Percentiles rank a stretch among this genome's conserved stretches.
Conservation (phyloP, 345 rosid genomes). For the Acer campestre region DNA sequence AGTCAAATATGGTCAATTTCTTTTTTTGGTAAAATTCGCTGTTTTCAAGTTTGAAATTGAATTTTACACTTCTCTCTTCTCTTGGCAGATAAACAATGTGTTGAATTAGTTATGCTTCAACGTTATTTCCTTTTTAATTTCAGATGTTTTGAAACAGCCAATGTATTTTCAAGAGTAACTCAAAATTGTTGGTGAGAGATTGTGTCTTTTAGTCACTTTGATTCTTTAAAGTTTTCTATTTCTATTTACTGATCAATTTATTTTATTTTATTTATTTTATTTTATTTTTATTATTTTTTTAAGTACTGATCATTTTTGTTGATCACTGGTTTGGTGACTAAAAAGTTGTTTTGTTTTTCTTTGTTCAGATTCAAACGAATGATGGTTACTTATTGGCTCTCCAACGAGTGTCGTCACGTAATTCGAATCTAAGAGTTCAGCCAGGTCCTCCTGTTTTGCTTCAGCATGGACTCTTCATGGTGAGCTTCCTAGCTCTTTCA, state of each 20-base stretch:
- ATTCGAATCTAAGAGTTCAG: conserved; percentile 27
- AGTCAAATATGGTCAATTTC: neutral
- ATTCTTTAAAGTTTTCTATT: neutral
- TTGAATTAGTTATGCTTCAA: neutral
- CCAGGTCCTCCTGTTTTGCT: conserved; percentile 74
- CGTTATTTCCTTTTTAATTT: neutral
- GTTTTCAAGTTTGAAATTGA: too few species aligned
- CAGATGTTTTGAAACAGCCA: neutral
- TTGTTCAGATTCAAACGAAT: conserved; percentile 62
- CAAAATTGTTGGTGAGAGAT: neutral
- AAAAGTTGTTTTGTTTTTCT: neutral
- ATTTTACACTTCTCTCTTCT: neutral
- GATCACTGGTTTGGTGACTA: conserved; percentile 3
- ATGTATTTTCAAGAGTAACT: neutral
- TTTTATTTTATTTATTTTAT: too few species aligned
- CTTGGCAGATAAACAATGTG: neutral
- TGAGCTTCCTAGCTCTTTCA: conserved; percentile 24
- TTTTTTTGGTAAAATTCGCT: too few species aligned
- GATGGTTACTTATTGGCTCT: conserved; percentile 82
- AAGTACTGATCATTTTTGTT: neutral
- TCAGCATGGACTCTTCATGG: conserved; percentile 94
- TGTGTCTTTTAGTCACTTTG: neutral
- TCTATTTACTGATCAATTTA: neutral
- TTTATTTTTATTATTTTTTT: too few species aligned
- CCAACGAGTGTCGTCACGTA: conserved; percentile 69